A percentile compares a stretch with the other conserved stretches of the same genome.
These are phyloP conservation scores for Plasmodium inui DNA, from an alignment of 169 alveolate species.

Conservation along the genomic window DNA sequence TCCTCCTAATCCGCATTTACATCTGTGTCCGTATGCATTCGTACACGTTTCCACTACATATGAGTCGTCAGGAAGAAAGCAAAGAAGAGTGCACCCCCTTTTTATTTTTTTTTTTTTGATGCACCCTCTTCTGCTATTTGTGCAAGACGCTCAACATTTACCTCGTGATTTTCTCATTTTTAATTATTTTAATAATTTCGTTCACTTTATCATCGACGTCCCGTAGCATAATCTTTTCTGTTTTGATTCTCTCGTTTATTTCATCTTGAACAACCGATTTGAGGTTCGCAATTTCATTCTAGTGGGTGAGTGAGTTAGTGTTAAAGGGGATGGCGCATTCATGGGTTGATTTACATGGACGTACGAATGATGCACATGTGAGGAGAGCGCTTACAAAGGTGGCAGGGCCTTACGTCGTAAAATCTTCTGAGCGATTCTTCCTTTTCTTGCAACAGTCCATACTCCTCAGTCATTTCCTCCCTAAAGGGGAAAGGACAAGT, in stretches of 20 bases:
- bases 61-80: not conserved
- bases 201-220: slow-evolving; percentile 69
- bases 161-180: slow-evolving; percentile 62
- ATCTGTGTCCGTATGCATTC: not conserved
- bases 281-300: slow-evolving; percentile 42
- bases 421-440: slow-evolving; percentile 66
- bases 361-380: not conserved
- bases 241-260: slow-evolving; percentile 64
- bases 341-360: not conserved
- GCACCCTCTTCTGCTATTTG: not conserved
- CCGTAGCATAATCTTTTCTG: slow-evolving; percentile 48
- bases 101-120: not conserved
- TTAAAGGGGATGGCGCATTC: not conserved
- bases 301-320: not conserved
- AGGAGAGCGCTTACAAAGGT: not conserved
- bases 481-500: slow-evolving; percentile 1
- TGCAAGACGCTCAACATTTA: not conserved
- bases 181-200: slow-evolving; percentile 66
- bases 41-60: not conserved
- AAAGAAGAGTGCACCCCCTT: not conserved
- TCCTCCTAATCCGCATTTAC: not conserved
- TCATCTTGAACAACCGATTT: slow-evolving; percentile 50
- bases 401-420: slow-evolving; percentile 35
- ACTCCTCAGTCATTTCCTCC: slow-evolving; percentile 61
- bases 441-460: slow-evolving; percentile 58